Percentiles rank a stretch among this genome's conserved stretches.
phyloP scores from a whole-genome alignment of 1,139 yeast genomes.

The Suhomyces yuchorum region DNA sequence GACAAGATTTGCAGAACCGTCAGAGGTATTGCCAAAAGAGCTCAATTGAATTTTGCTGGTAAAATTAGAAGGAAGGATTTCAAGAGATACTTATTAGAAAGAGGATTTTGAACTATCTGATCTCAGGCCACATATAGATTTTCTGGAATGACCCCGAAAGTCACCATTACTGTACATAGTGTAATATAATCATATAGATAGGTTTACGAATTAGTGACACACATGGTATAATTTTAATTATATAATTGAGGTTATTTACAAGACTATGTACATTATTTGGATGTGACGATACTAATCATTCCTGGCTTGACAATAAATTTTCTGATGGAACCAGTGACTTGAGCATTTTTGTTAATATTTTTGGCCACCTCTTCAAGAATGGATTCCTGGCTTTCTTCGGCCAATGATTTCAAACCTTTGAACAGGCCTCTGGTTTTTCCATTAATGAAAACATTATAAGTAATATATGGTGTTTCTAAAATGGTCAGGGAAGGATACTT shows the following conservation, averaged over 20 bases:
- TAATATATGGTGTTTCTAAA: conserved; percentile 36
- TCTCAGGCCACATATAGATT: too few relatives aligned
- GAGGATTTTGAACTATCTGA: conserved; percentile 32
- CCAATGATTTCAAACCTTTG: conserved; percentile 35
- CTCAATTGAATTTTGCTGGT: conserved; percentile 41
- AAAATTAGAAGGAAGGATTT: conserved; percentile 39
- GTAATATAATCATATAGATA: conserved; percentile 17
- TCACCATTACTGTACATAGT: conserved; percentile 18
- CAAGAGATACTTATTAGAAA: conserved; percentile 33
- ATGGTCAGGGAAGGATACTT: conserved; percentile 53
- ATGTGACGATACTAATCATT: conserved; percentile 30
- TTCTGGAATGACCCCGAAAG: too few relatives aligned
- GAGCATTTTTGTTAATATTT: conserved; percentile 12
- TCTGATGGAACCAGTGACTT: conserved; percentile 14
- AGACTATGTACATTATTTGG: conserved; percentile 5
- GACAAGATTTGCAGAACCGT: conserved; percentile 38
- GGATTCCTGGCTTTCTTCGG: conserved; percentile 28
- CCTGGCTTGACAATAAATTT: conserved; percentile 32
- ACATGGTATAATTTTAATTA: background rate
- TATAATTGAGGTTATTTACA: conserved; percentile 3
- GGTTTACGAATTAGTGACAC: background rate
- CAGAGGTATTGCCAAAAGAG: conserved; percentile 34
- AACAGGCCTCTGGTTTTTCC: conserved; percentile 65
- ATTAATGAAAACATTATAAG: conserved; percentile 62
- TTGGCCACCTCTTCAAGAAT: conserved; percentile 20